These are phyloP conservation scores for Digitaria exilis DNA, from an alignment of 202 grass and related monocot species.

Conservation along the genomic window DNA sequence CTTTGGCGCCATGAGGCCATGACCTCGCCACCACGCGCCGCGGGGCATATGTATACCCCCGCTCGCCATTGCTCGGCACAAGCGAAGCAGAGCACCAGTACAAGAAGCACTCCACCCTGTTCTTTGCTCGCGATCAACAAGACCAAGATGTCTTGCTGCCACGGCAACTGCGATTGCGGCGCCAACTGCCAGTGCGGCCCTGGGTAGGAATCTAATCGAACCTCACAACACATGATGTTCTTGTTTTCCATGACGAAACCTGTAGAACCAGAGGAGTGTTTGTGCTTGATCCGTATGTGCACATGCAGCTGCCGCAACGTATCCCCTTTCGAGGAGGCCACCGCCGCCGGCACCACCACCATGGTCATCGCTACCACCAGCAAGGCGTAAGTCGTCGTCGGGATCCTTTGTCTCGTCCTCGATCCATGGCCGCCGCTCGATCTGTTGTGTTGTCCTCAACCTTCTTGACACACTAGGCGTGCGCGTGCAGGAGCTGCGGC, in stretches of 20 bases:
- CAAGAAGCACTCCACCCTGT: neutral
- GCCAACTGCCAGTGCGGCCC: slow-evolving; percentile 56
- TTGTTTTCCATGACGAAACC: neutral
- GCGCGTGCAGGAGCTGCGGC: too few relatives aligned
- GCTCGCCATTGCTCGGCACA: slow-evolving; percentile 20
- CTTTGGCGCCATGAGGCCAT: slow-evolving; percentile 16
- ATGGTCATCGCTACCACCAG: too few relatives aligned
- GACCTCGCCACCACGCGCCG: neutral
- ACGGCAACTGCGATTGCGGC: slow-evolving; percentile 68
- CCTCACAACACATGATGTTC: neutral
- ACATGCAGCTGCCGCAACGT: neutral
- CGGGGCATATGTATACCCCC: slow-evolving; percentile 49
- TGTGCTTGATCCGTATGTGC: neutral
- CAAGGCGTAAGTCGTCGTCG: too few relatives aligned
- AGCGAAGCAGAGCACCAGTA: slow-evolving; percentile 1
- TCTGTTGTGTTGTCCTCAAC: too few relatives aligned
- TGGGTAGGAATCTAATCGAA: slow-evolving; percentile 34
- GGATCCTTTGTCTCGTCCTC: too few relatives aligned
- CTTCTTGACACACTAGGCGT: too few relatives aligned
- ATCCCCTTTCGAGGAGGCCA: too few relatives aligned
- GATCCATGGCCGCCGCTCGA: too few relatives aligned
- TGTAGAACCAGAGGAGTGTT: neutral
- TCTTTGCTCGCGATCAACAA: neutral
- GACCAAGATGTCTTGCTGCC: slow-evolving; percentile 70
- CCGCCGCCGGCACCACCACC: too few relatives aligned